phyloP scores from a whole-genome alignment of 2,329 filamentous ascomycete genomes.

The Daldinia eschscholtzii region DNA sequence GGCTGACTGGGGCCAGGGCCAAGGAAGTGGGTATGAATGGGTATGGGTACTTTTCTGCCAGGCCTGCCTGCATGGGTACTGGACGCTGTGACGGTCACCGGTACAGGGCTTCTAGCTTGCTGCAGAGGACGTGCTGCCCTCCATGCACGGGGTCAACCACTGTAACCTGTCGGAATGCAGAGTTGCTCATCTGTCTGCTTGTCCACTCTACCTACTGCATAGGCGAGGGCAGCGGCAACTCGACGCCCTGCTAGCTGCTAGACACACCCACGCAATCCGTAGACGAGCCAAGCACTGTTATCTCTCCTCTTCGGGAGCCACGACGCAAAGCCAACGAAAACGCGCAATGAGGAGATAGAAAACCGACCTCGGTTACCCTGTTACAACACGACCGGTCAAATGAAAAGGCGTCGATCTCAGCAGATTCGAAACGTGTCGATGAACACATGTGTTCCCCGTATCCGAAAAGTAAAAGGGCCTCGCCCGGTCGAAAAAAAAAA shows the following conservation, averaged over 20 bases:
- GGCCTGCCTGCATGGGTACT: slow-evolving; percentile 20
- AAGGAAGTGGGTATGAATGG: slow-evolving; percentile 35
- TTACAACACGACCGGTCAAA: slow-evolving; percentile 25
- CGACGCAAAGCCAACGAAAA: slow-evolving; percentile 42
- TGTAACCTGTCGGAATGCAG: slow-evolving; percentile 33
- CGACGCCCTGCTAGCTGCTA: slow-evolving; percentile 21
- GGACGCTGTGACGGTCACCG: slow-evolving; percentile 28
- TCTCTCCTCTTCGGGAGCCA: slow-evolving; percentile 34
- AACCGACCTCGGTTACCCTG: slow-evolving; percentile 17
- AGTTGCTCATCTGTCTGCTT: slow-evolving; percentile 15
- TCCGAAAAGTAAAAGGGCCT: slow-evolving; percentile 24
- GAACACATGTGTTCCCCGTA: slow-evolving; percentile 16
- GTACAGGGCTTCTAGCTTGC: slow-evolving; percentile 31
- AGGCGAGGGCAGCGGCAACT: slow-evolving; percentile 24
- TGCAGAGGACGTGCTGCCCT: slow-evolving; percentile 30
- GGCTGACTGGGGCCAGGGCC: slow-evolving; percentile 14
- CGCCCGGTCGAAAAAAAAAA: slow-evolving; percentile 10
- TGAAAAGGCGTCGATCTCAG: slow-evolving; percentile 16
- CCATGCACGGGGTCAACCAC: slow-evolving; percentile 31
- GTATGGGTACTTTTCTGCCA: slow-evolving; percentile 42
- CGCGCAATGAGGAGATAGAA: slow-evolving; percentile 34
- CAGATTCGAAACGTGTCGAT: slow-evolving; percentile 15
- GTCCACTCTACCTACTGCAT: slow-evolving; percentile 19
- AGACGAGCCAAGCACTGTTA: slow-evolving; percentile 30
- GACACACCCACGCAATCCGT: slow-evolving; percentile 26